A percentile compares a stretch with the other conserved stretches of the same genome.
Evolutionary conservation across 768 basidiomycete genomes (phyloP).

Genomic region (Leccinum obscurum): DNA sequence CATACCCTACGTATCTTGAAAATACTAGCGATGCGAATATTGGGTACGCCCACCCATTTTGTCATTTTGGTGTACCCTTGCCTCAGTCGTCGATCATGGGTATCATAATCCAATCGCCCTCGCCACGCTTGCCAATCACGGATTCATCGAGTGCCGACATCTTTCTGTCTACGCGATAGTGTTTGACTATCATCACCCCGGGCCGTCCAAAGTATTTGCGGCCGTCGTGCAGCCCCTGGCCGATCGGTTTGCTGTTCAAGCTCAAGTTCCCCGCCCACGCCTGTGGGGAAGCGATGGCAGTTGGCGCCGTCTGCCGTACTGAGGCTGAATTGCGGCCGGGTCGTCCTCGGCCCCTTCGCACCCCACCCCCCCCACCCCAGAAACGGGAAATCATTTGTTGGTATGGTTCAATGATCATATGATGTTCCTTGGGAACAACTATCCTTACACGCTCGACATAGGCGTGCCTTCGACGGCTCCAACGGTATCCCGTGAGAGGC

Average conservation of each 20-base stretch:
- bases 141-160: background rate
- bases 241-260: background rate
- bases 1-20: too few species aligned
- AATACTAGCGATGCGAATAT: too few species aligned
- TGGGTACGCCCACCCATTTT: background rate
- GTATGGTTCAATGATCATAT: background rate
- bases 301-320: background rate
- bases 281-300: background rate
- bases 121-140: background rate
- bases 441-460: conserved; percentile 3
- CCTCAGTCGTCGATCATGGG: background rate
- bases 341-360: background rate
- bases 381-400: conserved; percentile 7
- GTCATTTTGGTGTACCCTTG: background rate
- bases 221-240: background rate
- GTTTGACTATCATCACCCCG: background rate
- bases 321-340: background rate
- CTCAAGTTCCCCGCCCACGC: background rate
- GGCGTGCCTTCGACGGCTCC: background rate
- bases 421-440: conserved; percentile 9
- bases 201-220: background rate
- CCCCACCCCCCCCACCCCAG: background rate
- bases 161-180: background rate
- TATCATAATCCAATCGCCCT: background rate
- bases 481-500: background rate